Evolutionary conservation across 108 stramenopile species (phyloP), one percentile per base, ranked within the genome.

Genomic region (Cylindrotheca fusiformis): DNA sequence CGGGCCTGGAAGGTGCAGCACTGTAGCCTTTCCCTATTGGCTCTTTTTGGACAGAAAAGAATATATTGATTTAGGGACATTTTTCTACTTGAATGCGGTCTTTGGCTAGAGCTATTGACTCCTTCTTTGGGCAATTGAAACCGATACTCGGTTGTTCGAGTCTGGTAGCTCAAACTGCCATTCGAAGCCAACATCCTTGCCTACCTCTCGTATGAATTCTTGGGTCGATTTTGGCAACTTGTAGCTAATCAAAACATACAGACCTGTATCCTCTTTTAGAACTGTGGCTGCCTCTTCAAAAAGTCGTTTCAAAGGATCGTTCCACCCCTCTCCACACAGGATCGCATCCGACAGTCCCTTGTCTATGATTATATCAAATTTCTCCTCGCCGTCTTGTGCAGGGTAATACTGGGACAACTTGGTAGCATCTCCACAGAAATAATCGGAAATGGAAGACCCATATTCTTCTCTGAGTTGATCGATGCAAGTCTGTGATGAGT

Each of bases 281-380:
- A 82, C 60, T 26, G 52, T 46, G 19, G 65, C 45, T 8, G 79
- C 59, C 27, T 73, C 71, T 0, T 27, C 2, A 53, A 79, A 55
- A 21, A 85, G 59, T 8, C 47, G 20, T 58, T 74, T 63, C 4
- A 87, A 19, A n/a, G 60, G 56, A 8, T 51, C 41, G 44, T 87
- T 71, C 69, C 77, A 85, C 0, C 85, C 89, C 54, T 90, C 89
- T 18, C 74, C 79, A 33, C 89, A 90, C 59, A 90, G 71, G 0
- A 90, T 59, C 20, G 89, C 89, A 78, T 90, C 89, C 32, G 80
- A 69, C 52, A 90, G 69, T 51, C 89, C 89, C 64, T 90, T 90
- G 57, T 90, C 89, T n/a, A 85, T 33, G 28, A 90, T 72, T 0
- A 73, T 68, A 69, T 90, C 85, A 58, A 79, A 80, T 31, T 47